Conservation (phyloP, 1,139 yeast species). For the Taphrina deformans region DNA sequence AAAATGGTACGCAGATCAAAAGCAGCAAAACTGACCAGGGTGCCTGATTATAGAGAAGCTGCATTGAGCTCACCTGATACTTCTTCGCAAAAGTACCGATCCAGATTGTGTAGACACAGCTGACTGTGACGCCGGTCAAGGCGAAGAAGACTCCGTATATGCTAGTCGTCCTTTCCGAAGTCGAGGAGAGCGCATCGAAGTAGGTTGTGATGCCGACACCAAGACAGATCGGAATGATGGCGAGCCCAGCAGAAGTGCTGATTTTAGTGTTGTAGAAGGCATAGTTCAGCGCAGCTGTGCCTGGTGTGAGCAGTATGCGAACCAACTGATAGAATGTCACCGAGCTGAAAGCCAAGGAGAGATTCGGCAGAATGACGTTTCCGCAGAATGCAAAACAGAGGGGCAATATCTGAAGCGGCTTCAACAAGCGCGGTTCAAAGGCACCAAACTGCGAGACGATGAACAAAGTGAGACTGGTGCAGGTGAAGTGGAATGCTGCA, state of each 20-base stretch:
- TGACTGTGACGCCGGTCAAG: conserved; percentile 28
- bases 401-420: conserved; percentile 24
- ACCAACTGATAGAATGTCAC: conserved; percentile 31
- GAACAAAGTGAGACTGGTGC: conserved; percentile 25
- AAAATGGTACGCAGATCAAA: conserved; percentile 20
- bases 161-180: conserved; percentile 22
- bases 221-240: conserved; percentile 21
- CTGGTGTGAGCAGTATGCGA: conserved; percentile 30
- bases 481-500: conserved; percentile 31
- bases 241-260: conserved; percentile 8
- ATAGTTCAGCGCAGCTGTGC: conserved; percentile 26
- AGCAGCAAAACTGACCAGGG: conserved; percentile 28
- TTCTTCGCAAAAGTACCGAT: conserved; percentile 30
- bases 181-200: conserved; percentile 19
- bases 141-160: conserved; percentile 25
- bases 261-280: conserved; percentile 30
- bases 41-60: conserved; percentile 26
- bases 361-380: conserved; percentile 30
- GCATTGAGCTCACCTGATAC: conserved; percentile 31
- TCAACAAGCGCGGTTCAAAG: conserved; percentile 19
- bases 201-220: conserved; percentile 32
- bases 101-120: conserved; percentile 32
- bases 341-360: conserved; percentile 26
- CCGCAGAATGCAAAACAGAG: conserved; percentile 33
- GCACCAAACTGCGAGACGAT: conserved; percentile 30